Percentiles rank a stretch among this genome's conserved stretches.
These are phyloP conservation scores for Lumnitzera racemosa DNA, from an alignment of 345 rosid species.

Conservation along the genomic window DNA sequence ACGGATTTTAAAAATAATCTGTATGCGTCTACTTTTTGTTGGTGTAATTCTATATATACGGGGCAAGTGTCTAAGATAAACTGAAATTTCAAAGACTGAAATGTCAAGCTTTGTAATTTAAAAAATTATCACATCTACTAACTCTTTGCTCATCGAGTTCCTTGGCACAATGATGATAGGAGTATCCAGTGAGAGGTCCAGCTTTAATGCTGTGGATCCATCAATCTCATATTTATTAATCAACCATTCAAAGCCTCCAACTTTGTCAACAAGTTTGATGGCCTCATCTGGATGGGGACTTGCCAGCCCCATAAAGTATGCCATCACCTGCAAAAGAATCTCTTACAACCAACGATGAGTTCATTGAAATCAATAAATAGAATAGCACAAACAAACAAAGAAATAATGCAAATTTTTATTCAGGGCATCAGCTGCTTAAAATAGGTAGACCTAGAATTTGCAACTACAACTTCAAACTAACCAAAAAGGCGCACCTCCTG, in stretches of 20 bases:
- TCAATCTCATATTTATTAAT: constrained; percentile 93
- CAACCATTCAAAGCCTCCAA: constrained; percentile 97
- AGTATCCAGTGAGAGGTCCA: constrained; percentile 91
- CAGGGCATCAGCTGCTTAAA: too few species aligned
- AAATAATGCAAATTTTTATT: too few species aligned
- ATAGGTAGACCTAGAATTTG: not conserved
- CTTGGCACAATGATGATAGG: constrained; percentile 85
- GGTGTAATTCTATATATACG: too few species aligned
- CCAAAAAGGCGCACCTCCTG: constrained; percentile 66
- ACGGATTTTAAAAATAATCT: too few species aligned
- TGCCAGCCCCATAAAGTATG: constrained; percentile 92
- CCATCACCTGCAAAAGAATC: constrained; percentile 56
- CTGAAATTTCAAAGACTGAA: not conserved
- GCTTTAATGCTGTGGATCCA: constrained; percentile 86
- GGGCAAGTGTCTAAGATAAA: not conserved
- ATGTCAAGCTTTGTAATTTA: not conserved
- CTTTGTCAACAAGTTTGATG: constrained; percentile 92
- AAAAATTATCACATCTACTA: constrained; percentile 14
- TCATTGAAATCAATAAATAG: not conserved
- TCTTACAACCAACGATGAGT: too few species aligned
- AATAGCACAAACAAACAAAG: not conserved
- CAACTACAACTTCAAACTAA: not conserved
- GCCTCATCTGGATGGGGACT: constrained; percentile 92
- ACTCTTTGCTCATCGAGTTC: constrained; percentile 90
- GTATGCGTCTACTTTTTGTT: too few species aligned